A percentile compares a stretch with the other conserved stretches of the same genome.
These are phyloP conservation scores for Narthecium ossifragum DNA, from an alignment of 106 monocot species.

Conservation along the genomic window DNA sequence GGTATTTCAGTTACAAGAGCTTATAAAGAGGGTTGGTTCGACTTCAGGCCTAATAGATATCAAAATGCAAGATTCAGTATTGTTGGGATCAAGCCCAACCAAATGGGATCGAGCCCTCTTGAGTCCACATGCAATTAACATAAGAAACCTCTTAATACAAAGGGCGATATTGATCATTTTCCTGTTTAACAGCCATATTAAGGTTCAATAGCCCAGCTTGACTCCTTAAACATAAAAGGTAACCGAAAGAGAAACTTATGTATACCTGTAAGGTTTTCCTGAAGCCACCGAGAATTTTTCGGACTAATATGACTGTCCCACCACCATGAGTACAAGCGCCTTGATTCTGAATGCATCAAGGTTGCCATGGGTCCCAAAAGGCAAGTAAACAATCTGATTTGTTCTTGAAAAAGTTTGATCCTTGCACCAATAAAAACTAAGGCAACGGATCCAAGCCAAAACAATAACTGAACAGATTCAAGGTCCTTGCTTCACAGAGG, in stretches of 20 bases:
- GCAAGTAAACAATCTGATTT: neutral
- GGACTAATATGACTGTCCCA: constrained; percentile 95
- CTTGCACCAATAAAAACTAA: too few relatives aligned
- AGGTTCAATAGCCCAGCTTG: too few relatives aligned
- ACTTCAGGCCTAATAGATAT: too few relatives aligned
- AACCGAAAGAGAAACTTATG: neutral
- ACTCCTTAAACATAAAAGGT: too few relatives aligned
- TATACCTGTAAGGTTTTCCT: constrained; percentile 87
- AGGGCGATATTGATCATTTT: neutral
- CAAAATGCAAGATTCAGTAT: too few relatives aligned
- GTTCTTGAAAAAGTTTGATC: neutral
- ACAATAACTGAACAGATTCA: neutral
- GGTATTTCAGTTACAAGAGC: too few relatives aligned
- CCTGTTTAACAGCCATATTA: too few relatives aligned
- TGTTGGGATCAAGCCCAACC: too few relatives aligned
- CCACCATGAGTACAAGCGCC: constrained; percentile 90
- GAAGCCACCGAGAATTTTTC: constrained; percentile 97
- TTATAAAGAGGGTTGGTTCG: too few relatives aligned
- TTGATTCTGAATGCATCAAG: constrained; percentile 48
- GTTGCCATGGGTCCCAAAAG: constrained; percentile 41
- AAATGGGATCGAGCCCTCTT: neutral
- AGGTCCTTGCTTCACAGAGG: neutral
- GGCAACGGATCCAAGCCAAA: too few relatives aligned
- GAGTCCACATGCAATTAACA: neutral
- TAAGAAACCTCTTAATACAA: neutral